Evolutionary conservation across 2,329 filamentous ascomycete genomes (phyloP), one percentile per base, ranked within the genome.

Genomic region (Arthrobotrys conoides): DNA sequence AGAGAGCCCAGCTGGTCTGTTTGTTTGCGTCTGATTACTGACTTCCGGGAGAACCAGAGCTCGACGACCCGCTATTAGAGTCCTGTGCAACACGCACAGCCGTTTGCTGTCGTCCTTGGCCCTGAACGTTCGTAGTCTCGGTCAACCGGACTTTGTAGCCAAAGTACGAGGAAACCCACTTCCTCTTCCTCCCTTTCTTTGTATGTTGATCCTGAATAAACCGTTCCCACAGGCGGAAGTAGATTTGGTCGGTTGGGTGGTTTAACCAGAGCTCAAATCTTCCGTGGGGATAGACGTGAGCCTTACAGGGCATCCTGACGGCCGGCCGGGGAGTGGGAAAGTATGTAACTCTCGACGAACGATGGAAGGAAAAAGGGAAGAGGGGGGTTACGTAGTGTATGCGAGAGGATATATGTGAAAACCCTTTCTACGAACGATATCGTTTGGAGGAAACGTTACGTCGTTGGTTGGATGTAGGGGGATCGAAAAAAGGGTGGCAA

Each of bases 161-260:
- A 68, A 77, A 77, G 33, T 71, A 77, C n/a, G 73, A 77, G 9
- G 73, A 77, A 22, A 77, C 67, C 73, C 73, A 77, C 67, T 77
- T 77, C 38, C 73, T 61, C 44, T 77, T 77, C n/a, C 73, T 59
- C 8, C 73, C 73, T 20, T 61, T 55, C 55, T 53, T 48, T 16
- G 73, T 71, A 57, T 77, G 73, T 57, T 77, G 73, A 30, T 77
- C 73, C 63, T 71, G 59, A 61, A 77, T 77, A 57, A 77, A 77
- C 18, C 73, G 67, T 49, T 77, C 73, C 73, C 73, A 77, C 41
- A 77, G 73, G 12, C 68, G 59, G 46, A 77, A 77, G 61, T 77
- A 77, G 51, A 77, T 63, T 48, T 77, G 73, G 30, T 77, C 73
- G 59, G 49, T 77, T 18, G 73, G 73, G 46, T 71, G 67, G 68